Evolutionary conservation across 139 green algal genomes (phyloP), one percentile per base, ranked within the genome.

Genomic region (Coelastrella sp.): DNA sequence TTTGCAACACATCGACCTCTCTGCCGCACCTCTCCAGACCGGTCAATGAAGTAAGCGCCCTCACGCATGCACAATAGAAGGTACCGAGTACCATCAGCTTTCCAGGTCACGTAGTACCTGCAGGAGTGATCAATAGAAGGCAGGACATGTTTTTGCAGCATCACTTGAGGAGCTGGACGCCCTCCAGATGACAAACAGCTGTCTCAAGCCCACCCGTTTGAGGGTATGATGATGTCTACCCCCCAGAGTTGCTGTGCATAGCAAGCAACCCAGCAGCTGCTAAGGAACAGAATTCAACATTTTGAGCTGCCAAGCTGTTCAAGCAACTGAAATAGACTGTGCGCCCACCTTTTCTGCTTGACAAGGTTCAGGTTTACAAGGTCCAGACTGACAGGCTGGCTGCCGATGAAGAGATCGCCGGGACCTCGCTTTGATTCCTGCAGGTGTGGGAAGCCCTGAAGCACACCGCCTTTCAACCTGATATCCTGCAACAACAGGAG

Each of bases 1-100:
- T n/a, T n/a, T n/a, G n/a, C n/a, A n/a, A n/a, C n/a, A n/a, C n/a
- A n/a, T n/a, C n/a, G n/a, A n/a, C n/a, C n/a, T n/a, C n/a, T n/a
- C n/a, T n/a, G n/a, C n/a, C n/a, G n/a, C 80, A 93, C 87, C 60
- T 91, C 89, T 59, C 94, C 96, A 62, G 90, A 91, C 27, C 97
- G 89, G 91, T 99, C 95, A 37, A 99, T 94, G 19, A 99, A 88
- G 90, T 98, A 99, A 11, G 88, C 90, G 40, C 97, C 97, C 48
- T 91, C 88, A 2, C 79, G 51, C 50, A 91, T 84, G 11, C 98
- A 79, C 32, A 98, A 86, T 79, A 99, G 53, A 92, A 99, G 94
- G 92, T 99, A 99, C 32, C 97, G 91, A 11, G 96, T 99, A 82
- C 97, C 97, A 85, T 99, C 97, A 8, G 97, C 97, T 88, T 99